phyloP scores from a whole-genome alignment of 2,329 filamentous ascomycete genomes.

The Cryphonectria radicalis region DNA sequence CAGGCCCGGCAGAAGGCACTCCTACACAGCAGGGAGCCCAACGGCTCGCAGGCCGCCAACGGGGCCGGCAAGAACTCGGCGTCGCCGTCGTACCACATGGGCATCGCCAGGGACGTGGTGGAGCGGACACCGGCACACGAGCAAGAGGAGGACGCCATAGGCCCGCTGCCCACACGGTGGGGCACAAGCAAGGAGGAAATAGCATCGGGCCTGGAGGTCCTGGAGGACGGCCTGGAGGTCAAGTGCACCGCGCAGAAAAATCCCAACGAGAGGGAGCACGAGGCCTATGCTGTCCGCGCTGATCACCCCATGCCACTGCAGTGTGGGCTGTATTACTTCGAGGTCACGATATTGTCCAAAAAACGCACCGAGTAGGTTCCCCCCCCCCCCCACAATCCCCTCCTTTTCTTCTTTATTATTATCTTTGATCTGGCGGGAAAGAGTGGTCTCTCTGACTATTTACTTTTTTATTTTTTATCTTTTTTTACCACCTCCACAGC shows the following conservation, averaged over 20 bases:
- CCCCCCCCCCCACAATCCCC: neutral
- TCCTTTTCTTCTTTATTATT: neutral
- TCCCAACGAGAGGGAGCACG: conserved; percentile 62
- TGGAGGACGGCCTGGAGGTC: conserved; percentile 74
- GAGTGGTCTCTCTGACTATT: too few species aligned
- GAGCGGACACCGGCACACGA: conserved; percentile 70
- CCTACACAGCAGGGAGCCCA: conserved; percentile 54
- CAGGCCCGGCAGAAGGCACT: conserved; percentile 65
- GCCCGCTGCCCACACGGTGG: conserved; percentile 81
- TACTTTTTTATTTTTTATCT: neutral
- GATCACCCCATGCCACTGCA: conserved; percentile 87
- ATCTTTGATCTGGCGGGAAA: too few species aligned
- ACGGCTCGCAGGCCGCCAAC: conserved; percentile 50
- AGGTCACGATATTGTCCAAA: conserved; percentile 60
- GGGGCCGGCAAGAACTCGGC: conserved; percentile 58
- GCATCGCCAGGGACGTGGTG: conserved; percentile 81
- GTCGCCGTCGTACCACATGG: conserved; percentile 61
- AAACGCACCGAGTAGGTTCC: conserved; percentile 59
- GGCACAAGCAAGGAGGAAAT: conserved; percentile 71
- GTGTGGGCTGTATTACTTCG: conserved; percentile 94
- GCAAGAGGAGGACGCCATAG: conserved; percentile 58
- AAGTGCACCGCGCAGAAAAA: conserved; percentile 56
- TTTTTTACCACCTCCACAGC: conserved; percentile 40
- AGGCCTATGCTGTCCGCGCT: conserved; percentile 81
- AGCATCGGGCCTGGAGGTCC: conserved; percentile 72